Evolutionary conservation across 805 yeast genomes (phyloP), one percentile per base, ranked within the genome.

Genomic region (Yamadazyma laniorum): DNA sequence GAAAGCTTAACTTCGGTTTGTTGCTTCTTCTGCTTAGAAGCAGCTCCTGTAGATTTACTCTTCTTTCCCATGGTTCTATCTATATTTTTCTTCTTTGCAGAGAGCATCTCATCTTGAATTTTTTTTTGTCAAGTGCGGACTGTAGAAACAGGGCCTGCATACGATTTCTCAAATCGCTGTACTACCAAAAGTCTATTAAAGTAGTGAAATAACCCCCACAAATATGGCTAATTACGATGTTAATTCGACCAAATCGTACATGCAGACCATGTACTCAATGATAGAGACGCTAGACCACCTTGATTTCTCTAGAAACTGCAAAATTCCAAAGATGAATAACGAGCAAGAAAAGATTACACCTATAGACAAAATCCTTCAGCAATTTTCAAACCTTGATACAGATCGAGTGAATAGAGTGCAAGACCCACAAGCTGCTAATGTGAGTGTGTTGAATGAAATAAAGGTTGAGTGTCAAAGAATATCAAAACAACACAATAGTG

Each of bases 221-320:
- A 17, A 18, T n/a, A 67, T 67, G 71, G 65, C 70, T 4, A 54
- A 65, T 28, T 68, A 68, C 46, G 58, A 63, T 32, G 83, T 72
- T 6, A 65, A 75, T 11, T 82, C 90, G 1, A 82, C 90, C 7
- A 75, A 77, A 58, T 83, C 93, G 16, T 85, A 77, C 58, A 77
- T 85, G 84, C 76, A 75, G 54, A 91, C 93, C 14, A 82, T 85
- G 88, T 75, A 73, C 55, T 74, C 79, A 2, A 77, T 85, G 82
- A 65, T 76, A n/a, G 77, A 74, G 5, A 57, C 71, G 0, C 53
- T 80, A 40, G 55, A 59, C 3, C 43, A 52, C 1, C 49, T 75
- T 7, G 46, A 49, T 6, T 26, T 44, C 11, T 43, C 48, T 4
- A 8, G 11, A 6, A 25, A 29, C 15, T 7, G 9, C 23, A 67